Percentiles rank a stretch among this genome's conserved stretches.
phyloP scores from a whole-genome alignment of 2,329 filamentous ascomycete genomes.

The Pezizomycotina sp. region DNA sequence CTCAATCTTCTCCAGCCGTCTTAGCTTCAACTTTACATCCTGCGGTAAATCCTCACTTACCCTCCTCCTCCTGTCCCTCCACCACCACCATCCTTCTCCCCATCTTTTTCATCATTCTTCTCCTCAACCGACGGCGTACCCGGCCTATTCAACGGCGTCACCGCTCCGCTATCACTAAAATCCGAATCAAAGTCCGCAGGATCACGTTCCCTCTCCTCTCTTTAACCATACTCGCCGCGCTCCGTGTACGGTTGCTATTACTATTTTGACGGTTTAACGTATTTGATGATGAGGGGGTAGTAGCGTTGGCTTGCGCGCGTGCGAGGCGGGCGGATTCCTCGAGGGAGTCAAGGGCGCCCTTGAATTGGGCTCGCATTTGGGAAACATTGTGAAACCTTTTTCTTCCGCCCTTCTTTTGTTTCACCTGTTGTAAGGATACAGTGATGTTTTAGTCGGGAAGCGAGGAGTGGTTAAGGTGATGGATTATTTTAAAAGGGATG shows the following conservation, averaged over 20 bases:
- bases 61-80: conserved; percentile 12
- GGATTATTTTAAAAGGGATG: too few relatives aligned
- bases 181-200: conserved; percentile 18
- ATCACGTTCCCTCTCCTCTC: conserved; percentile 15
- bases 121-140: conserved; percentile 17
- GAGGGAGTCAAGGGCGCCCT: conserved; percentile 18
- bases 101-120: conserved; percentile 9
- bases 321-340: conserved; percentile 17
- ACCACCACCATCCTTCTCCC: conserved; percentile 11
- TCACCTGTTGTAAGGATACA: too few relatives aligned
- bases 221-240: conserved; percentile 11
- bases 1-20: conserved; percentile 81
- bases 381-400: not conserved
- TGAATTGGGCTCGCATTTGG: conserved; percentile 13
- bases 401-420: too few relatives aligned
- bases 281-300: conserved; percentile 6
- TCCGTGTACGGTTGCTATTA: conserved; percentile 3
- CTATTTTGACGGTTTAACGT: conserved; percentile 14
- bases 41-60: conserved; percentile 43
- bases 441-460: too few relatives aligned
- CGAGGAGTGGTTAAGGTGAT: too few relatives aligned
- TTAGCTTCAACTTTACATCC: conserved; percentile 58
- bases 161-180: conserved; percentile 13
- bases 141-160: conserved; percentile 9
- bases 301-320: conserved; percentile 12